Evolutionary conservation across 441 rosid genomes (phyloP).

Genomic region (Erodium chrysanthum): DNA sequence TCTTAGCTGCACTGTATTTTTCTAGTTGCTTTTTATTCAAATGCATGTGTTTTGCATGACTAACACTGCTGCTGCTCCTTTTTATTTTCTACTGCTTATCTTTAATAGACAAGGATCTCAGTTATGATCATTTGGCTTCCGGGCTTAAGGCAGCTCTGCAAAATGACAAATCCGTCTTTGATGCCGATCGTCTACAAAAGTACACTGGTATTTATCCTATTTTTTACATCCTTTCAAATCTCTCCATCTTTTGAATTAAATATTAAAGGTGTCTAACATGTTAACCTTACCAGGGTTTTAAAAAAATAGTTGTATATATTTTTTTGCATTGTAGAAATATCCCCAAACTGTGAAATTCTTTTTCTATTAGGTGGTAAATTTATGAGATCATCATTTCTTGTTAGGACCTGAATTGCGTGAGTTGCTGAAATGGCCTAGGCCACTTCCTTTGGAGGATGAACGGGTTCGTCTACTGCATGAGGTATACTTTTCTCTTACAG

Average conservation of each 20-base stretch:
- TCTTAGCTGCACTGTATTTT: neutral
- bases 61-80: neutral
- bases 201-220: slow-evolving; percentile 40
- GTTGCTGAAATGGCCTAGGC: slow-evolving; percentile 64
- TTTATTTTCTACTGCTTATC: neutral
- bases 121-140: slow-evolving; percentile 48
- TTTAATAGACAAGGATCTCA: slow-evolving; percentile 30
- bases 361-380: neutral
- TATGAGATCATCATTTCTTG: slow-evolving; percentile 16
- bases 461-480: slow-evolving; percentile 56
- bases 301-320: neutral
- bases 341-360: neutral
- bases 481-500: slow-evolving; percentile 27
- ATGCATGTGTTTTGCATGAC: neutral
- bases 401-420: slow-evolving; percentile 53
- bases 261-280: too few species aligned
- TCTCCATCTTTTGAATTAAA: neutral
- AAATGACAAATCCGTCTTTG: slow-evolving; percentile 53
- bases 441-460: slow-evolving; percentile 76
- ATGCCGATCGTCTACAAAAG: slow-evolving; percentile 56
- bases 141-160: slow-evolving; percentile 54
- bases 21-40: neutral
- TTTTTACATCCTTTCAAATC: neutral
- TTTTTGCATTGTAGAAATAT: neutral
- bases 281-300: too few species aligned